Conservation (phyloP, 495 filamentous ascomycete genomes). For the Xylona heveae region DNA sequence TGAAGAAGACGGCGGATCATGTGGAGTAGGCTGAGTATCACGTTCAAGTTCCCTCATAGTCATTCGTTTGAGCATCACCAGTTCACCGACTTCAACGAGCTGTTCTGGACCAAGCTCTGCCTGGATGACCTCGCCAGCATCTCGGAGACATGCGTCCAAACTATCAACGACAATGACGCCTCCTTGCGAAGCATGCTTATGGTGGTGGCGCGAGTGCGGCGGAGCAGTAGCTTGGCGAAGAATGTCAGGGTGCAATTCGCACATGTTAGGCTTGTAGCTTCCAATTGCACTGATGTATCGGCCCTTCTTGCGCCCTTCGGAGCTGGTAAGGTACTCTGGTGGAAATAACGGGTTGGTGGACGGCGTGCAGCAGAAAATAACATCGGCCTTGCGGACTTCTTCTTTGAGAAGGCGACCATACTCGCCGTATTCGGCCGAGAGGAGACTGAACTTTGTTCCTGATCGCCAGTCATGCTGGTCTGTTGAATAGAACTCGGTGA, state of each 20-base stretch:
- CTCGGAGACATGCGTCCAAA: conserved; percentile 52
- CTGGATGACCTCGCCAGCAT: conserved; percentile 77
- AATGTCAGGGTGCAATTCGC: conserved; percentile 60
- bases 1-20: too few relatives aligned
- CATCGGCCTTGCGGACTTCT: conserved; percentile 45
- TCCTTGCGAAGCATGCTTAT: conserved; percentile 48
- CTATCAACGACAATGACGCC: conserved; percentile 73
- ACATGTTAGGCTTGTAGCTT: conserved; percentile 67
- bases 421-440: conserved; percentile 52
- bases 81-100: conserved; percentile 69
- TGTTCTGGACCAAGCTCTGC: conserved; percentile 48
- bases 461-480: conserved; percentile 31
- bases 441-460: conserved; percentile 41
- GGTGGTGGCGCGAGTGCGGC: conserved; percentile 32
- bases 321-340: conserved; percentile 34
- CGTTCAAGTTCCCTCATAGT: too few relatives aligned
- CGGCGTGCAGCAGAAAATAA: conserved; percentile 68
- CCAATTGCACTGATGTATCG: conserved; percentile 66
- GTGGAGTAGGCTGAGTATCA: too few relatives aligned
- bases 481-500: conserved; percentile 32
- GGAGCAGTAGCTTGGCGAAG: conserved; percentile 44
- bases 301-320: conserved; percentile 51
- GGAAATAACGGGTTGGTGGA: conserved; percentile 39
- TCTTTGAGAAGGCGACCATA: conserved; percentile 42
- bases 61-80: conserved; percentile 44